A percentile compares a stretch with the other conserved stretches of the same genome.
These are phyloP conservation scores for Marasmius sp. DNA, from an alignment of 1,284 basidiomycete genomes.

Conservation along the genomic window DNA sequence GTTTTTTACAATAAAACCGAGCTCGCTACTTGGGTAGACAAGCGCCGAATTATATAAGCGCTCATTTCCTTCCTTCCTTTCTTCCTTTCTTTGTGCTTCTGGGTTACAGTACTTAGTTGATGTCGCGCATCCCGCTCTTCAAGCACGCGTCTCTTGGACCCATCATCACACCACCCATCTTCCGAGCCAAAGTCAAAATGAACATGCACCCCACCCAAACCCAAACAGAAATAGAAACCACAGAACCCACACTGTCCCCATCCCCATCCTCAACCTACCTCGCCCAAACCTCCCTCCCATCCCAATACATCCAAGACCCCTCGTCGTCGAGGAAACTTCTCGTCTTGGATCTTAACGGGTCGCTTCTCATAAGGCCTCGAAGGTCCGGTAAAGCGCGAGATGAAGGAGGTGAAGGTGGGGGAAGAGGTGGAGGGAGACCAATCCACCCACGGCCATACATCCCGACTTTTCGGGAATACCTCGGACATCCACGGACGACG, in stretches of 20 bases:
- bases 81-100: no score
- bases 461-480: conserved; percentile 59
- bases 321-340: conserved; percentile 60
- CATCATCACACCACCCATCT: not conserved
- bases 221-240: not conserved
- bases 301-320: conserved; percentile 32
- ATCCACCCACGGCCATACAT: conserved; percentile 72
- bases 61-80: no score
- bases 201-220: not conserved
- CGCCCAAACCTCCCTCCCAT: conserved; percentile 32
- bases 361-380: conserved; percentile 67
- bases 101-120: no score
- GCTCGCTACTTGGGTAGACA: no score
- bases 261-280: conserved; percentile 35
- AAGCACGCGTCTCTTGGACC: not conserved
- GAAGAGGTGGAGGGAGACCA: conserved; percentile 23
- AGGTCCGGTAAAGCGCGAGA: conserved; percentile 14
- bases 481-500: conserved; percentile 55
- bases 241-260: not conserved
- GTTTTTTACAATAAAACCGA: not conserved
- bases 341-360: conserved; percentile 82
- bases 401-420: conserved; percentile 3
- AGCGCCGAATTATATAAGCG: no score
- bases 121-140: not conserved
- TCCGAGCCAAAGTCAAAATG: not conserved